Evolutionary conservation across 1,284 basidiomycete species (phyloP).

Genomic region (Meira miltonrushii): DNA sequence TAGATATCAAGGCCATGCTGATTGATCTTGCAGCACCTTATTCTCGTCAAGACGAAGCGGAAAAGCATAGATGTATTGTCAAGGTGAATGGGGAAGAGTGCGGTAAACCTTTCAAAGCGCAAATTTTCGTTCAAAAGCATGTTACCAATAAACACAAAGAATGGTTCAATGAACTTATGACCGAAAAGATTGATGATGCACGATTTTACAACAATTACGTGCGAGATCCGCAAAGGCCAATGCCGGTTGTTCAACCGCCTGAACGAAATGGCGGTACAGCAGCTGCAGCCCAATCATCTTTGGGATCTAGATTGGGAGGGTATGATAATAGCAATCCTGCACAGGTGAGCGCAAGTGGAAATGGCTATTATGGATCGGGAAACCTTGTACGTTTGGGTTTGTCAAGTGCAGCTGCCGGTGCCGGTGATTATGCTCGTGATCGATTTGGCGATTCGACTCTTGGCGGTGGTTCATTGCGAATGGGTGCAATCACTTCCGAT

Average conservation of each 20-base stretch:
- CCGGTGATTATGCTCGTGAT: neutral
- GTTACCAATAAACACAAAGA: slow-evolving; percentile 42
- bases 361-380: slow-evolving; percentile 7
- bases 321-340: slow-evolving; percentile 8
- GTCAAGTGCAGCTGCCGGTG: slow-evolving; percentile 1
- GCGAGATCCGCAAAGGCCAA: slow-evolving; percentile 25
- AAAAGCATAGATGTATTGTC: slow-evolving; percentile 44
- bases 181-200: slow-evolving; percentile 16
- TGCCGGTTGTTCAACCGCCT: slow-evolving; percentile 3
- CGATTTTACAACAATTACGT: slow-evolving; percentile 34
- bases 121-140: slow-evolving; percentile 45
- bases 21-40: slow-evolving; percentile 26
- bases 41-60: slow-evolving; percentile 36
- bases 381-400: neutral
- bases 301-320: slow-evolving; percentile 1
- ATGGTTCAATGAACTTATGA: slow-evolving; percentile 21
- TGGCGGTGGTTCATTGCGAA: slow-evolving; percentile 17
- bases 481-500: slow-evolving; percentile 6
- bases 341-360: slow-evolving; percentile 10
- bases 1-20: slow-evolving; percentile 17
- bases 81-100: slow-evolving; percentile 23
- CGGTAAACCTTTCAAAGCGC: slow-evolving; percentile 45
- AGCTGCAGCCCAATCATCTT: neutral
- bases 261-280: neutral
- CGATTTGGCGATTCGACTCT: neutral